Evolutionary conservation across 371 early-diverging fungal genomes (phyloP), one percentile per base, ranked within the genome.

Genomic region (Quaeritorhiza haematococci): DNA sequence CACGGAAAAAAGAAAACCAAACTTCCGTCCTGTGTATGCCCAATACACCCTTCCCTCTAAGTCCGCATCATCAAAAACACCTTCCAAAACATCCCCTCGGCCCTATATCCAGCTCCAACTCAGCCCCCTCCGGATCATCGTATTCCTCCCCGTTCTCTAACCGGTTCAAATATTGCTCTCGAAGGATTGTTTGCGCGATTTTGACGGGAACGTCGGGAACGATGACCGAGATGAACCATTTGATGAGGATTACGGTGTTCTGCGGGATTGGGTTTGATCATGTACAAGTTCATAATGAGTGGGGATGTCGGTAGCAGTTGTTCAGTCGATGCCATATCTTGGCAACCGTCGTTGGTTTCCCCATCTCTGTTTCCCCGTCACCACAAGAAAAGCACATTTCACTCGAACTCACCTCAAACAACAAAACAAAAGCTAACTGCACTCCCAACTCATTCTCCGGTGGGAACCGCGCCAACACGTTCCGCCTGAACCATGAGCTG

Each of bases 151-250:
- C 66, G 33, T 43, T 56, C 45, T 63, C 64, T 30, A 67, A 34
- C 3, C 71, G 62, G 3, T 55, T 52, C 33, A 67, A 61, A 54
- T 79, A 80, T 33, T 47, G 54, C 55, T 80, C 77, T 13, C 75
- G 64, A 28, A 71, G 72, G 27, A 77, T 62, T 1, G 76, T 73
- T 48, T 68, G 29, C n/a, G 61, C 58, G 3, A 81, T 71, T 0
- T 66, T 62, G 32, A 34, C 48, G 3, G 80, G 79, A 19, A 68
- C 58, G 54, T 76, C 79, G 0, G 79, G 68, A 45, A 78, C 66
- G 45, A 70, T 6, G 35, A 63, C 53, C 5, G 68, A 47, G 35
- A 78, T 59, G 8, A 62, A 28, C 43, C 71, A 48, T 49, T 81
- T 77, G 58, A 71, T 8, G 28, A 62, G 8, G 41, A 73, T 45